phyloP scores from a whole-genome alignment of 2,329 filamentous ascomycete genomes.

The Arthrocladium fulminans region DNA sequence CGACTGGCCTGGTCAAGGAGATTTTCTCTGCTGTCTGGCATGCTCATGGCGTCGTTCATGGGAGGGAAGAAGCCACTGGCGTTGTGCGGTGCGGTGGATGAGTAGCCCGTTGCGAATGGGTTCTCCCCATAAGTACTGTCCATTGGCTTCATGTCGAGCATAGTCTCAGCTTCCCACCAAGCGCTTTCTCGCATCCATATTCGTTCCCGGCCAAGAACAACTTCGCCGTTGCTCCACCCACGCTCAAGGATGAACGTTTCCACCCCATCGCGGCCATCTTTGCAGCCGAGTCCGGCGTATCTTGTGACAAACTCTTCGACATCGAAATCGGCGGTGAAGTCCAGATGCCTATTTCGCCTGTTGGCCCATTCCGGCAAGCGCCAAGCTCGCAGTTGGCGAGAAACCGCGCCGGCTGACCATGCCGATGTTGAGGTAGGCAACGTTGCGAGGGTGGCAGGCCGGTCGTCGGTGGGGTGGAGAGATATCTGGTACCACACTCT shows the following conservation, averaged over 20 bases:
- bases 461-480: constrained; percentile 82
- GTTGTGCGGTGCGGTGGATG: constrained; percentile 48
- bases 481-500: constrained; percentile 92
- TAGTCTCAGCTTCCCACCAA: constrained; percentile 97
- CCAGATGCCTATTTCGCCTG: constrained; percentile 76
- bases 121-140: constrained; percentile 33
- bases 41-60: constrained; percentile 50
- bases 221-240: constrained; percentile 97
- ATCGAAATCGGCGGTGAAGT: constrained; percentile 96
- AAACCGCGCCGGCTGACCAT: constrained; percentile 90
- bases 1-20: constrained; percentile 51
- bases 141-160: constrained; percentile 77
- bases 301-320: constrained; percentile 81
- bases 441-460: constrained; percentile 64
- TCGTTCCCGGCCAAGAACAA: constrained; percentile 79
- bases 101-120: constrained; percentile 60
- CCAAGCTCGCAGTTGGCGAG: constrained; percentile 87
- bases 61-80: constrained; percentile 58
- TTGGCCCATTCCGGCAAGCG: constrained; percentile 95
- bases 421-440: constrained; percentile 64
- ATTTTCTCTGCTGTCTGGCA: constrained; percentile 64
- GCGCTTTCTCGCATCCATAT: constrained; percentile 91
- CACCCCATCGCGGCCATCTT: constrained; percentile 82
- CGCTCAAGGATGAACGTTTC: constrained; percentile 90
- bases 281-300: constrained; percentile 75